phyloP scores from a whole-genome alignment of 257 asterid genomes.

The Gentiana straminea region DNA sequence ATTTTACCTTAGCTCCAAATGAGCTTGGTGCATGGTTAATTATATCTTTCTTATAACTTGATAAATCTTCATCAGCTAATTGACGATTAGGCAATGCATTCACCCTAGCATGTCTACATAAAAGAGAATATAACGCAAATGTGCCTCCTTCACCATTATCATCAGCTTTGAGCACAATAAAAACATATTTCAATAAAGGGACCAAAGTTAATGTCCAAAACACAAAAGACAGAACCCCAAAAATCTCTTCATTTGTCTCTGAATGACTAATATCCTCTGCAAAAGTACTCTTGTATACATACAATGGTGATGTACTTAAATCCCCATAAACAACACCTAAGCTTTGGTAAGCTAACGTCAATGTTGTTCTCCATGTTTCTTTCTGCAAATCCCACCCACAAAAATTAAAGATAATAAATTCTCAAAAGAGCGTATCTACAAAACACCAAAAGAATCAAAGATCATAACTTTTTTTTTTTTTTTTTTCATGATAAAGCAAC shows the following conservation, averaged over 20 bases:
- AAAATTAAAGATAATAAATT: slow-evolving; percentile 23
- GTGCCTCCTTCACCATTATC: slow-evolving; percentile 41
- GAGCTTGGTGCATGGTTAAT: no score
- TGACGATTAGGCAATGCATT: slow-evolving; percentile 30
- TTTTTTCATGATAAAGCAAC: no score
- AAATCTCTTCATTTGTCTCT: slow-evolving; percentile 21
- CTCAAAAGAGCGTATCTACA: neutral
- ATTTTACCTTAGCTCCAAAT: no score
- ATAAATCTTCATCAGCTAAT: slow-evolving; percentile 27
- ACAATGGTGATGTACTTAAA: slow-evolving; percentile 32
- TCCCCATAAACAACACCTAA: slow-evolving; percentile 35
- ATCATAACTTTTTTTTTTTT: no score
- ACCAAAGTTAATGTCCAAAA: slow-evolving; percentile 33
- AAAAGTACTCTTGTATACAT: slow-evolving; percentile 26
- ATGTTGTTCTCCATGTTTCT: no score
- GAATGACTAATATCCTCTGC: slow-evolving; percentile 19
- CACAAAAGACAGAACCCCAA: slow-evolving; percentile 29
- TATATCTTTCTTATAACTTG: neutral
- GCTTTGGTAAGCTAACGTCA: slow-evolving; percentile 28
- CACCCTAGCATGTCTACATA: slow-evolving; percentile 37
- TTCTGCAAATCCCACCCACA: slow-evolving; percentile 26
- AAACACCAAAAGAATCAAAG: no score
- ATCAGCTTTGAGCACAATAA: slow-evolving; percentile 23
- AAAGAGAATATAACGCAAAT: slow-evolving; percentile 33
- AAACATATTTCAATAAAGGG: slow-evolving; percentile 25